These are phyloP conservation scores for Bondarzewia mesenterica DNA, from an alignment of 1,284 basidiomycete species.

Conservation along the genomic window DNA sequence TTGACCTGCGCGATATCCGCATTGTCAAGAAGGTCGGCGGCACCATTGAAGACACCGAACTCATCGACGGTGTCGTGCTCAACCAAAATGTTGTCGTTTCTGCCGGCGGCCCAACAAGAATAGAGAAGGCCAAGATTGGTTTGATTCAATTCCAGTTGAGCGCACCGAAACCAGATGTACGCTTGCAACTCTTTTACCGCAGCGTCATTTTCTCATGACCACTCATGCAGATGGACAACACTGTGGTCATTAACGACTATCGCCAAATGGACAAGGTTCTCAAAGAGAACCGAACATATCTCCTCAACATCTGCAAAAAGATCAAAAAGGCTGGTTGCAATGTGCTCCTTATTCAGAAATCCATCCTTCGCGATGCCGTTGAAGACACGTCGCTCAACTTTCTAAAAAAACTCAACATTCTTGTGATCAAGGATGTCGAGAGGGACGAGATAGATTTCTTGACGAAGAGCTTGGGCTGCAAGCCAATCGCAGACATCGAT, in stretches of 20 bases:
- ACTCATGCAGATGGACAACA: constrained; percentile 92
- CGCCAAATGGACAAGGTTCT: constrained; percentile 99
- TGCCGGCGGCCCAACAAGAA: constrained; percentile 88
- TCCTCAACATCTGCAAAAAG: constrained; percentile 98
- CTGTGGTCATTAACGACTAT: constrained; percentile 99
- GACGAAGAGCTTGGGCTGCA: constrained; percentile 90
- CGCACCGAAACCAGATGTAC: constrained; percentile 94
- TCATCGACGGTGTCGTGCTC: constrained; percentile 93
- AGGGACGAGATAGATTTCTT: constrained; percentile 99
- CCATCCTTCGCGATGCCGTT: constrained; percentile 96
- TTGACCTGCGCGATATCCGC: constrained; percentile 94
- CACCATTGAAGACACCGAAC: constrained; percentile 98
- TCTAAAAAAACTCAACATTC: constrained; percentile 95
- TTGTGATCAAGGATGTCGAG: constrained; percentile 97
- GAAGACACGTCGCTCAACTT: constrained; percentile 99
- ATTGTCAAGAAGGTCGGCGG: constrained; percentile 99
- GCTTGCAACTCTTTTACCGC: constrained; percentile 21
- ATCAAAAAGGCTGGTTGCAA: constrained; percentile 99
- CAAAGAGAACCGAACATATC: constrained; percentile 97
- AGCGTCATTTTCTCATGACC: neutral
- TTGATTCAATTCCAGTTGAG: constrained; percentile 98
- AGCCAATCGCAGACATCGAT: constrained; percentile 97
- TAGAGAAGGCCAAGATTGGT: constrained; percentile 99
- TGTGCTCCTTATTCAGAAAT: constrained; percentile 97
- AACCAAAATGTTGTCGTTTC: constrained; percentile 91